Percentiles rank a stretch among this genome's conserved stretches.
These are phyloP conservation scores for Pulveroboletus sp. DNA, from an alignment of 768 basidiomycete species.

Conservation along the genomic window DNA sequence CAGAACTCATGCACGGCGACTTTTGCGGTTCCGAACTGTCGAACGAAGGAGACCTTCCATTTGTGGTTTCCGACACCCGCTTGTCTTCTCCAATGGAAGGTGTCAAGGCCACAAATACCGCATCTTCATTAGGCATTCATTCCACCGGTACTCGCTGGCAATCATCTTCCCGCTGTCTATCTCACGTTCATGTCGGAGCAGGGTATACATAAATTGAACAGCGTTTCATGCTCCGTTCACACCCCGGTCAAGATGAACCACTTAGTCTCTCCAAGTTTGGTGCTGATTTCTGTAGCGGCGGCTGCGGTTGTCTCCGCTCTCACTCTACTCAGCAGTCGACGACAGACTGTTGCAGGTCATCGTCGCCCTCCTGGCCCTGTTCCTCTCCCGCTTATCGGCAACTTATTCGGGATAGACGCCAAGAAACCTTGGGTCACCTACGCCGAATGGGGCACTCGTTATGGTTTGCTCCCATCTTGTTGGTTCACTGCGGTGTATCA, in stretches of 20 bases:
- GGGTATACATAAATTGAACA: no score
- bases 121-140: no score
- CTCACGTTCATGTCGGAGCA: no score
- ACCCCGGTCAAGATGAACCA: background rate
- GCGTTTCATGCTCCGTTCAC: no score
- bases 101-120: no score
- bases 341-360: background rate
- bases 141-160: no score
- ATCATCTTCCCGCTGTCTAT: no score
- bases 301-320: background rate
- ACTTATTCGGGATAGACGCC: conserved; percentile 12
- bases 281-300: background rate
- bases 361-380: conserved; percentile 17
- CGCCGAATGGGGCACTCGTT: conserved; percentile 15
- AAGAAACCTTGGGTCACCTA: conserved; percentile 22
- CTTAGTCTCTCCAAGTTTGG: background rate
- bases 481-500: background rate
- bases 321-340: conserved; percentile 1
- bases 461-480: conserved; percentile 6
- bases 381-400: conserved; percentile 19
- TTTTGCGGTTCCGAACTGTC: no score
- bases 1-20: no score
- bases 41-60: no score
- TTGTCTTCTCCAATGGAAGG: no score
- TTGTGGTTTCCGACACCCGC: no score